Evolutionary conservation across 2,329 filamentous ascomycete genomes (phyloP).

Genomic region (Dendrostoma leiphaemia): DNA sequence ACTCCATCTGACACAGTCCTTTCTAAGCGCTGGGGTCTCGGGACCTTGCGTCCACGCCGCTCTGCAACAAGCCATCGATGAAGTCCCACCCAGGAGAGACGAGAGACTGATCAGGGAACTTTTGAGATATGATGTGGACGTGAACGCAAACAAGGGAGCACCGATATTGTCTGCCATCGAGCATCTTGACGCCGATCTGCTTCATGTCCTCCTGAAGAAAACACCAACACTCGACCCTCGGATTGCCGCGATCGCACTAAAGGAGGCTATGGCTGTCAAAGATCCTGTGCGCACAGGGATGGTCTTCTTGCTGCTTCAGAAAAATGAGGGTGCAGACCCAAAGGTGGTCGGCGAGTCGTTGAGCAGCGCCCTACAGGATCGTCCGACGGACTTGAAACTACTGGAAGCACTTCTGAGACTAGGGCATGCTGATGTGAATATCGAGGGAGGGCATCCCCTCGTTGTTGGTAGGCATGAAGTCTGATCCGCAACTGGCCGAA

Average conservation of each 20-base stretch:
- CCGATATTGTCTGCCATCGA: slow-evolving; percentile 46
- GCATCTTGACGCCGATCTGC: slow-evolving; percentile 44
- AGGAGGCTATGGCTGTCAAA: slow-evolving; percentile 43
- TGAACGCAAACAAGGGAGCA: slow-evolving; percentile 53
- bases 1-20: slow-evolving; percentile 47
- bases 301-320: slow-evolving; percentile 43
- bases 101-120: slow-evolving; percentile 51
- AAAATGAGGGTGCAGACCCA: slow-evolving; percentile 36
- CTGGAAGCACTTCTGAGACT: slow-evolving; percentile 47
- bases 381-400: slow-evolving; percentile 49
- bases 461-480: slow-evolving; percentile 29
- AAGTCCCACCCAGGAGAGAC: slow-evolving; percentile 46
- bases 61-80: slow-evolving; percentile 51
- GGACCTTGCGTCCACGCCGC: slow-evolving; percentile 46
- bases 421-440: slow-evolving; percentile 53
- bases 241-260: slow-evolving; percentile 46
- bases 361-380: slow-evolving; percentile 38
- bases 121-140: slow-evolving; percentile 50
- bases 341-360: slow-evolving; percentile 43
- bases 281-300: slow-evolving; percentile 42
- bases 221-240: slow-evolving; percentile 42
- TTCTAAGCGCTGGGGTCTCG: slow-evolving; percentile 47
- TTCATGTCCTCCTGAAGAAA: slow-evolving; percentile 43
- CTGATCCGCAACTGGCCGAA: too few species aligned
- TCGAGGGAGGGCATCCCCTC: slow-evolving; percentile 42